These are phyloP conservation scores for Aspergillus transmontanensis DNA, from an alignment of 2,329 filamentous ascomycete species.

Conservation along the genomic window DNA sequence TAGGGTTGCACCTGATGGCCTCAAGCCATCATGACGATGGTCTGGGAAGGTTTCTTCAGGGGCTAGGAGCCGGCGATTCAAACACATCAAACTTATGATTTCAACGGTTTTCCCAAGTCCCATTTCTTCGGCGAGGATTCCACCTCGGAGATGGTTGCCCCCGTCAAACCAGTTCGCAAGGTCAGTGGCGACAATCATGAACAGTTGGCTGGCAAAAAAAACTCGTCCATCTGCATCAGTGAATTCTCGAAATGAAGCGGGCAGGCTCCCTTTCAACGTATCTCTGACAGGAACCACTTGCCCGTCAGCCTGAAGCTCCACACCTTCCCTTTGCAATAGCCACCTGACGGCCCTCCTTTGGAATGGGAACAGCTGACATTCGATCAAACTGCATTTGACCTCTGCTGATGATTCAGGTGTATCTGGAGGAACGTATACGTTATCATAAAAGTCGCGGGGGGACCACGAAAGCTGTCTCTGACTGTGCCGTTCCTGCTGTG, in stretches of 20 bases:
- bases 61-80: slow-evolving; percentile 36
- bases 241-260: slow-evolving; percentile 42
- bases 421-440: slow-evolving; percentile 47
- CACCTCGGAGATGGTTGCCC: slow-evolving; percentile 39
- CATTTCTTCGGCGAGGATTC: slow-evolving; percentile 55
- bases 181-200: slow-evolving; percentile 43
- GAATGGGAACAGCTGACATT: slow-evolving; percentile 51
- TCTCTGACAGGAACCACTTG: slow-evolving; percentile 24
- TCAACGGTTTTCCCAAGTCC: slow-evolving; percentile 55
- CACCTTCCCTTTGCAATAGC: slow-evolving; percentile 49
- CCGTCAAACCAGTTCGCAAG: slow-evolving; percentile 37
- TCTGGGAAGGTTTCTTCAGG: slow-evolving; percentile 19
- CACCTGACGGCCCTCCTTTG: slow-evolving; percentile 51
- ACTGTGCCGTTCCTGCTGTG: background rate
- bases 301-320: slow-evolving; percentile 37
- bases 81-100: slow-evolving; percentile 49
- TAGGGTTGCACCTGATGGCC: slow-evolving; percentile 57
- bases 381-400: slow-evolving; percentile 37
- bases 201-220: slow-evolving; percentile 46
- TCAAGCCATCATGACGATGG: slow-evolving; percentile 28
- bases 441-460: slow-evolving; percentile 50
- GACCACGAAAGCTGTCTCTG: slow-evolving; percentile 27
- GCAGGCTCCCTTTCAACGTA: slow-evolving; percentile 23
- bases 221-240: slow-evolving; percentile 40
- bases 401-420: slow-evolving; percentile 34